Evolutionary conservation across 139 green algal genomes (phyloP).

Genomic region (Coccomyxa sp.): DNA sequence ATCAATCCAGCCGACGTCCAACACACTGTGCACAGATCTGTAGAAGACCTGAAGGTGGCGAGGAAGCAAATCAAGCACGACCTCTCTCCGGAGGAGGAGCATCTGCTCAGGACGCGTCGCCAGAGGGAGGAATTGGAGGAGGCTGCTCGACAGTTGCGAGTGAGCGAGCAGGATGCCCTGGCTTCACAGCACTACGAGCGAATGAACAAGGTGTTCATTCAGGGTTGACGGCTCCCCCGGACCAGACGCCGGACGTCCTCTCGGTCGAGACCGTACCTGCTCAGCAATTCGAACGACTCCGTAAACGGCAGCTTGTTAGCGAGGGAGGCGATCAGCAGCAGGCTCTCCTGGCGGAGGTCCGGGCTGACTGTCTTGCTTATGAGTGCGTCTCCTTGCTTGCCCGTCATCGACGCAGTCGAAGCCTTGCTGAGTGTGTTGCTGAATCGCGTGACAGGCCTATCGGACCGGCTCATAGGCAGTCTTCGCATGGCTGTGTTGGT

Average conservation of each 20-base stretch:
- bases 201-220: not conserved
- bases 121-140: not conserved
- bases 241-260: not conserved
- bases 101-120: not conserved
- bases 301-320: not conserved
- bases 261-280: not conserved
- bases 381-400: not conserved
- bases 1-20: not conserved
- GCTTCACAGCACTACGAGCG: not conserved
- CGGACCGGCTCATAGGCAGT: not conserved
- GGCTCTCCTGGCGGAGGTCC: not conserved
- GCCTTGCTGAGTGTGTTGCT: not conserved
- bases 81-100: not conserved
- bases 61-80: slow-evolving; percentile 1
- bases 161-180: not conserved
- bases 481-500: not conserved
- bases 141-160: not conserved
- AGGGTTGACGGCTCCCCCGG: not conserved
- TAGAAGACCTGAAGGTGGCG: not conserved
- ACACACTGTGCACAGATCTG: not conserved
- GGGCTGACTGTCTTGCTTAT: not conserved
- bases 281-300: not conserved
- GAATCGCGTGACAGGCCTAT: not conserved
- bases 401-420: not conserved
- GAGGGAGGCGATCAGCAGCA: not conserved